Evolutionary conservation across 1,284 basidiomycete species (phyloP).

Genomic region (Cutaneotrichosporon dermatis): DNA sequence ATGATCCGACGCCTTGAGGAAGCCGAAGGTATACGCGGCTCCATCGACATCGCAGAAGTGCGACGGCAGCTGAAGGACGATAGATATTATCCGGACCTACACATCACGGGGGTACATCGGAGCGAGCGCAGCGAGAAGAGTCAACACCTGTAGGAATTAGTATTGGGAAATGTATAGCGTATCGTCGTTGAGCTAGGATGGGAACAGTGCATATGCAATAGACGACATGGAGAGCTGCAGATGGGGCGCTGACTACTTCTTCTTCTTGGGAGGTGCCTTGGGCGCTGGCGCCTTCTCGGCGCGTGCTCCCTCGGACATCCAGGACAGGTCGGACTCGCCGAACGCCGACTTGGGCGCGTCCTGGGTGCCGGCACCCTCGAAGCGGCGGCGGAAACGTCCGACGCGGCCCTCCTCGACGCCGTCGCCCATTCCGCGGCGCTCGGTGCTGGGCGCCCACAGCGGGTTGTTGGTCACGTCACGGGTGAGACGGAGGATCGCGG

Average conservation of each 20-base stretch:
- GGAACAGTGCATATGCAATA: slow-evolving; percentile 7
- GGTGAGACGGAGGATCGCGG: slow-evolving; percentile 62
- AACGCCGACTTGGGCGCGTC: slow-evolving; percentile 21
- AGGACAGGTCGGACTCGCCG: slow-evolving; percentile 38
- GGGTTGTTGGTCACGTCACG: slow-evolving; percentile 82
- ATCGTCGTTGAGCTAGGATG: background rate
- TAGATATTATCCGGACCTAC: too few species aligned
- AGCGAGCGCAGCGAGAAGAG: too few species aligned
- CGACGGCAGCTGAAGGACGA: too few species aligned
- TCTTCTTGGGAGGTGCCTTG: slow-evolving; percentile 21
- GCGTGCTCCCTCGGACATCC: slow-evolving; percentile 48
- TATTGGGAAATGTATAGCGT: background rate
- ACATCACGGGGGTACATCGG: too few species aligned
- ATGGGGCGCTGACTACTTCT: slow-evolving; percentile 25
- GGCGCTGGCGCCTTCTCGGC: slow-evolving; percentile 40
- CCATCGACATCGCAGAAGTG: too few species aligned
- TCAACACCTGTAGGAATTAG: background rate
- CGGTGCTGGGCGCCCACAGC: slow-evolving; percentile 59
- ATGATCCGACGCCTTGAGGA: too few species aligned
- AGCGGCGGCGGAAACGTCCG: slow-evolving; percentile 71
- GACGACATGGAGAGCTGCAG: background rate
- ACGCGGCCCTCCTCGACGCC: slow-evolving; percentile 69
- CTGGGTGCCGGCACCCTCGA: slow-evolving; percentile 50
- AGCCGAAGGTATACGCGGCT: too few species aligned
- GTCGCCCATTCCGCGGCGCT: slow-evolving; percentile 54